These are phyloP conservation scores for Candida qinlingensis DNA, from an alignment of 805 yeast genomes.

Conservation along the genomic window DNA sequence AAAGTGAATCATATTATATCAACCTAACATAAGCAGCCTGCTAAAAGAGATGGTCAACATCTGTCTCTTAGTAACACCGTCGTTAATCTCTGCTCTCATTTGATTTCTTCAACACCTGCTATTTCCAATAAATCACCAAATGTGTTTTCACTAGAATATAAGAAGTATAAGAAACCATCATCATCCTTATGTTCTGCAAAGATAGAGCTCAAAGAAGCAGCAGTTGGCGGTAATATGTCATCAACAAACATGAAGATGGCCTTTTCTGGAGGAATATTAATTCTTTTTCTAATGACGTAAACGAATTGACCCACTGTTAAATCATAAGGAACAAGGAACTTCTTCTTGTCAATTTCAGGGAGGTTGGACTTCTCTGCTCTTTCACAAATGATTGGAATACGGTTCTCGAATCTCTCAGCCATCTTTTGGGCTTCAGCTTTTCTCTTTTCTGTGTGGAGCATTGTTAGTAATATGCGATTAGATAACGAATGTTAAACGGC, in stretches of 20 bases:
- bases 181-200: conserved; percentile 97
- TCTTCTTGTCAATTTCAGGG: conserved; percentile 94
- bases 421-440: conserved; percentile 8
- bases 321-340: conserved; percentile 93
- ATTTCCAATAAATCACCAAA: conserved; percentile 49
- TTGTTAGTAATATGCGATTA: conserved; percentile 7
- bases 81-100: too few relatives aligned
- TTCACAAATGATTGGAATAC: conserved; percentile 96
- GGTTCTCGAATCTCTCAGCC: conserved; percentile 39
- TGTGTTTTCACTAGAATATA: conserved; percentile 96
- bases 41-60: too few relatives aligned
- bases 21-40: too few relatives aligned
- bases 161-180: conserved; percentile 93
- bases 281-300: conserved; percentile 93
- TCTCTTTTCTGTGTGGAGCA: conserved; percentile 4
- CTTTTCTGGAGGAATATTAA: conserved; percentile 93
- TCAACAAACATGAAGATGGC: conserved; percentile 96
- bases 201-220: conserved; percentile 90
- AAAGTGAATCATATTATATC: too few relatives aligned
- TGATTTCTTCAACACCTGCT: not conserved
- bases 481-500: not conserved
- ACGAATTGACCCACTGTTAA: conserved; percentile 97
- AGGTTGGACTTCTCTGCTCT: conserved; percentile 95
- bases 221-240: conserved; percentile 96
- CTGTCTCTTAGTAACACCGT: too few relatives aligned